Percentiles rank a stretch among this genome's conserved stretches.
These are phyloP conservation scores for Dioscorea zingiberensis DNA, from an alignment of 106 monocot species.

Conservation along the genomic window DNA sequence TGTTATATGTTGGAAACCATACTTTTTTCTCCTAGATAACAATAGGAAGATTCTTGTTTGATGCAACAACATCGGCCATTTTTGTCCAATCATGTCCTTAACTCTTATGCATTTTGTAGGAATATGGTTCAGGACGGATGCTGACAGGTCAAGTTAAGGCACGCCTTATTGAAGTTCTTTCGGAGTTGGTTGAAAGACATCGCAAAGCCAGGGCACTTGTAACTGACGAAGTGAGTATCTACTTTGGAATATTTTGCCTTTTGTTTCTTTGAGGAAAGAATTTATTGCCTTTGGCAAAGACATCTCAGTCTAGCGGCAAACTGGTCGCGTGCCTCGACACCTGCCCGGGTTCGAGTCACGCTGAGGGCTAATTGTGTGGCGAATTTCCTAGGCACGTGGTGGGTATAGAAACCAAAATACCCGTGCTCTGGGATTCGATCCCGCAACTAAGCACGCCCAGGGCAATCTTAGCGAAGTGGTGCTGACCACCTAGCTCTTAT, in stretches of 20 bases:
- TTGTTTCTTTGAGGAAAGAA: too few relatives aligned
- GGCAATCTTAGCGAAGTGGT: too few relatives aligned
- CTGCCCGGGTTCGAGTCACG: too few relatives aligned
- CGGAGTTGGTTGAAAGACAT: conserved; percentile 81
- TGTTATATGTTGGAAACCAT: not conserved
- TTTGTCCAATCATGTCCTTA: not conserved
- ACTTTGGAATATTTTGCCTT: not conserved
- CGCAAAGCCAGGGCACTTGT: conserved; percentile 63
- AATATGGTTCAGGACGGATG: conserved; percentile 82
- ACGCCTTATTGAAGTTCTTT: conserved; percentile 66
- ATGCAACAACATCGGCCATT: not conserved
- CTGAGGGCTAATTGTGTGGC: too few relatives aligned
- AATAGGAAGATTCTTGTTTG: not conserved
- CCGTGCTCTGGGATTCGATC: too few relatives aligned
- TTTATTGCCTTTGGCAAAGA: too few relatives aligned
- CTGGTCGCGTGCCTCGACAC: too few relatives aligned
- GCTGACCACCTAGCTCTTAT: too few relatives aligned
- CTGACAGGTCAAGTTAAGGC: conserved; percentile 87
- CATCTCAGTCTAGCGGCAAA: not conserved
- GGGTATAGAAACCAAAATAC: too few relatives aligned
- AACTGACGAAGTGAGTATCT: conserved; percentile 38
- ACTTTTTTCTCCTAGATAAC: not conserved
- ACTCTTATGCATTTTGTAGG: conserved; percentile 30
- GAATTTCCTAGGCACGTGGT: too few relatives aligned
- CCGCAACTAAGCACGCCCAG: too few relatives aligned